Conservation (phyloP, 148 eudicot species). For the Polygonum aviculare region DNA sequence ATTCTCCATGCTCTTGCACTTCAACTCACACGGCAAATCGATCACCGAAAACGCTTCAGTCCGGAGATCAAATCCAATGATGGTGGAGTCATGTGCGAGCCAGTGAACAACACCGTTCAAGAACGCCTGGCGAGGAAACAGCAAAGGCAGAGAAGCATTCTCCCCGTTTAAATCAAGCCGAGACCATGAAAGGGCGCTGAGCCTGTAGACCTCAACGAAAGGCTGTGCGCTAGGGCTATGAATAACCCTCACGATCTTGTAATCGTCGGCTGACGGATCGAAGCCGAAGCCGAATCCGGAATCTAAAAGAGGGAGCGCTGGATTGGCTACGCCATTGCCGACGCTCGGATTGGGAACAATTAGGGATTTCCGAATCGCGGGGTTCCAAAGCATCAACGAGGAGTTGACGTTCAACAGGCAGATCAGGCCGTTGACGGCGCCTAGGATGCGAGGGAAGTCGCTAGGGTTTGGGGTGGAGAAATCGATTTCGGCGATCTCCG, state of each 20-base stretch:
- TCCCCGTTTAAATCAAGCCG: neutral
- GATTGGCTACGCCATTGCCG: neutral
- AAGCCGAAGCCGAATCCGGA: conserved; percentile 11
- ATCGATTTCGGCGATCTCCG: neutral
- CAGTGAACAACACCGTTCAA: conserved; percentile 13
- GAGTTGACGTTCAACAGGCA: conserved; percentile 1
- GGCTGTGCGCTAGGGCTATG: neutral
- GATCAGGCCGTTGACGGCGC: conserved; percentile 11
- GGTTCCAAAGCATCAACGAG: conserved; percentile 16
- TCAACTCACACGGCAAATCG: conserved; percentile 8
- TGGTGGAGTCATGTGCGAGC: neutral
- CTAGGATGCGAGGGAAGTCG: neutral
- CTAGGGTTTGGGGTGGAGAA: neutral
- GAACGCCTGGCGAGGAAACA: conserved; percentile 1
- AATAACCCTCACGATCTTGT: conserved; percentile 11
- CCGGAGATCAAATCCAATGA: conserved; percentile 11
- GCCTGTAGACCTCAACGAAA: conserved; percentile 9
- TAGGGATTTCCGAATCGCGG: conserved; percentile 10
- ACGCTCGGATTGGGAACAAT: neutral
- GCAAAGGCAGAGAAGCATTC: neutral
- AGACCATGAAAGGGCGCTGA: conserved; percentile 3
- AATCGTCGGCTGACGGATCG: conserved; percentile 4
- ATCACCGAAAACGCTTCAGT: conserved; percentile 1
- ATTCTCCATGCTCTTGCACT: neutral
- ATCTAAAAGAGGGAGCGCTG: neutral